phyloP scores from a whole-genome alignment of 306 rosid genomes.

The Pterocarpus macrocarpus region DNA sequence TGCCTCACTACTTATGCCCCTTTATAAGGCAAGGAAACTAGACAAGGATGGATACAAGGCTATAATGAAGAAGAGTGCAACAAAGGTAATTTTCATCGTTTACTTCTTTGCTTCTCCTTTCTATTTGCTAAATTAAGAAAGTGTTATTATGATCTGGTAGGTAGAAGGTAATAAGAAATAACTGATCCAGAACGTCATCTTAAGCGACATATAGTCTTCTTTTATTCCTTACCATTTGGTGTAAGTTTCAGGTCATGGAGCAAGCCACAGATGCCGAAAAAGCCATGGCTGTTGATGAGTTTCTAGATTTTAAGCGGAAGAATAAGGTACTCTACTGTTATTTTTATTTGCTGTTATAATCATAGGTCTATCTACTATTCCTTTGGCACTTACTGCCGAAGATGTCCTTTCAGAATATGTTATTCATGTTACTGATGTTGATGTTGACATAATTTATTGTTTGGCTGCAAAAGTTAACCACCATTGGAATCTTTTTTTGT shows the following conservation, averaged over 20 bases:
- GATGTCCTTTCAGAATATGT: constrained; percentile 18
- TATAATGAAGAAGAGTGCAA: constrained; percentile 98
- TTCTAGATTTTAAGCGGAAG: constrained; percentile 96
- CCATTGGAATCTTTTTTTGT: background rate
- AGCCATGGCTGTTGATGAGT: constrained; percentile 81
- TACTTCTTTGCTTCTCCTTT: constrained; percentile 34
- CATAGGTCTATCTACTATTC: constrained; percentile 26
- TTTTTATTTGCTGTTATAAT: background rate
- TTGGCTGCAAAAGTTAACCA: constrained; percentile 27
- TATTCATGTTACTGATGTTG: constrained; percentile 33
- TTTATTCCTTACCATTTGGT: constrained; percentile 42
- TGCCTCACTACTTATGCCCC: constrained; percentile 96
- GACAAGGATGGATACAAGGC: constrained; percentile 97
- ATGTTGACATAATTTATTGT: constrained; percentile 37
- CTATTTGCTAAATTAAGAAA: constrained; percentile 38
- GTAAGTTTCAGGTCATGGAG: constrained; percentile 92
- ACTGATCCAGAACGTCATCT: constrained; percentile 37
- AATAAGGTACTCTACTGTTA: constrained; percentile 74
- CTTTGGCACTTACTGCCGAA: constrained; percentile 6
- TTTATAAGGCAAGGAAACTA: constrained; percentile 94
- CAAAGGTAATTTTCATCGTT: constrained; percentile 71
- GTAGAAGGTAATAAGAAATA: constrained; percentile 29
- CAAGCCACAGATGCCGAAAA: constrained; percentile 93
- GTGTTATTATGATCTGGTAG: constrained; percentile 34
- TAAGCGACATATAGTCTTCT: constrained; percentile 20